Percentiles rank a stretch among this genome's conserved stretches.
Conservation (phyloP, 2,329 filamentous ascomycete species). For the Colletotrichum incanum region DNA sequence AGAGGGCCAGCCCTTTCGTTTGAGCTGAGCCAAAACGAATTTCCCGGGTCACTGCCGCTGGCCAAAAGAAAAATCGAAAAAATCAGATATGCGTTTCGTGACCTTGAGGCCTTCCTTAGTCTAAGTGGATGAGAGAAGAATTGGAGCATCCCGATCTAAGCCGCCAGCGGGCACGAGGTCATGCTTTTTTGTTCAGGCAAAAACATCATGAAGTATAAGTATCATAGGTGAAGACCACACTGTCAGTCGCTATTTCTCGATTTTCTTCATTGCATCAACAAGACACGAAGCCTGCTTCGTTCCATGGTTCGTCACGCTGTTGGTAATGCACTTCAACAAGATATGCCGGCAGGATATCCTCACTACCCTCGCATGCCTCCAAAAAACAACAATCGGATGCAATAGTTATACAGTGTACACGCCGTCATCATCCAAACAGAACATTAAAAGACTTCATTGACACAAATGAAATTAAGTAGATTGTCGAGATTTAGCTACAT, state of each 20-base stretch:
- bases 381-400: background rate
- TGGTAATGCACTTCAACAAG: too few relatives aligned
- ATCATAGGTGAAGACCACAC: background rate
- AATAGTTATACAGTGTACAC: too few relatives aligned
- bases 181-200: background rate
- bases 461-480: background rate
- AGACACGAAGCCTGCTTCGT: background rate
- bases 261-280: background rate
- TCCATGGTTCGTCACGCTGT: background rate
- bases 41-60: background rate
- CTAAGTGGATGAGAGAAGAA: too few relatives aligned
- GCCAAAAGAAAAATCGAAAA: too few relatives aligned
- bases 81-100: background rate
- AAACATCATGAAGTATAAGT: background rate
- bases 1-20: background rate
- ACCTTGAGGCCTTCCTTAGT: background rate
- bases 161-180: background rate
- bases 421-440: background rate
- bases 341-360: background rate
- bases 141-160: background rate
- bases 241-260: background rate
- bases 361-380: background rate
- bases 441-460: background rate
- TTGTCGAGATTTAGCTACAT: background rate
- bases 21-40: background rate